A percentile compares a stretch with the other conserved stretches of the same genome.
Evolutionary conservation across 495 filamentous ascomycete species (phyloP).

Genomic region (Xylaria nigripes): DNA sequence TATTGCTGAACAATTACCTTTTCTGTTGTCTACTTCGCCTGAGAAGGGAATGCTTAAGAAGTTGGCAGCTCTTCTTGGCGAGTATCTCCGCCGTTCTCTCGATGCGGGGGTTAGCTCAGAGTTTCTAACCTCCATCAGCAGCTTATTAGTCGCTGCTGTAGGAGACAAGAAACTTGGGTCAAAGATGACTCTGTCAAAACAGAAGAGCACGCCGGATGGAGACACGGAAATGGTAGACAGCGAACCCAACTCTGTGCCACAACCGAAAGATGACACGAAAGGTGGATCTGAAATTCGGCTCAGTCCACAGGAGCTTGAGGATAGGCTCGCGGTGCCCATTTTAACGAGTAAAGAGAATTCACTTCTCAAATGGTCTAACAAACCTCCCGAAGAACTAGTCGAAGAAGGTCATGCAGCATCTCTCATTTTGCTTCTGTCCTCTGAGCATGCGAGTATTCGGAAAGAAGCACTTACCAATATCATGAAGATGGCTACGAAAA

Average conservation of each 20-base stretch:
- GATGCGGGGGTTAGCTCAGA: constrained; percentile 13
- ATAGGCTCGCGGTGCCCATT: constrained; percentile 28
- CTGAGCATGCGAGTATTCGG: constrained; percentile 61
- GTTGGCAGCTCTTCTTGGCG: constrained; percentile 17
- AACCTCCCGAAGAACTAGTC: constrained; percentile 64
- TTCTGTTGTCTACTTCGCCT: constrained; percentile 43
- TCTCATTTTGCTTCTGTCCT: constrained; percentile 66
- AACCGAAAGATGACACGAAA: background rate
- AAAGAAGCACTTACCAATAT: constrained; percentile 65
- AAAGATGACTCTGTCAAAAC: constrained; percentile 13
- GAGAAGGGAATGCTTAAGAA: constrained; percentile 12
- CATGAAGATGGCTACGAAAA: constrained; percentile 53
- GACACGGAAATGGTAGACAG: background rate
- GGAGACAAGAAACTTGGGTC: constrained; percentile 13
- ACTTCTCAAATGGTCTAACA: constrained; percentile 59
- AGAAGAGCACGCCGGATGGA: background rate
- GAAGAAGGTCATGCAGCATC: constrained; percentile 61
- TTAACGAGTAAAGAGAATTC: constrained; percentile 45
- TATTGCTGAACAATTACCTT: constrained; percentile 71
- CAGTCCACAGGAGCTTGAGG: constrained; percentile 23
- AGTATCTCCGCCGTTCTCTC: constrained; percentile 18
- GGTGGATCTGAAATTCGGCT: constrained; percentile 4
- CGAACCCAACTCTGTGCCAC: background rate
- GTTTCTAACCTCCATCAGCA: constrained; percentile 16
- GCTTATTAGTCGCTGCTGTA: constrained; percentile 11